Evolutionary conservation across 2,329 filamentous ascomycete species (phyloP).

Genomic region (Orbilia javanica): DNA sequence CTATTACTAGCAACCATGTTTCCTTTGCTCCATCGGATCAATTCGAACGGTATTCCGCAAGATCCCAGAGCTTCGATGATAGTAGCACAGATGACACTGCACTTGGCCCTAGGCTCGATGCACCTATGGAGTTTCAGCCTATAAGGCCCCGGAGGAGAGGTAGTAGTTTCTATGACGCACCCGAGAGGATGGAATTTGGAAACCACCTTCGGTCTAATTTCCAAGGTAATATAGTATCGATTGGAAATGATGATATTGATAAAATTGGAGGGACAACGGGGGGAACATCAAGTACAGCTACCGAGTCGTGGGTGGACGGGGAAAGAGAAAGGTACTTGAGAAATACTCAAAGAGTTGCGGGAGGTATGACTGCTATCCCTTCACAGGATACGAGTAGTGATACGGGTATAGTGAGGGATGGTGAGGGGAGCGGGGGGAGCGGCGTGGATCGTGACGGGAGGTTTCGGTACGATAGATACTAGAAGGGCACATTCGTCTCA

Average conservation of each 20-base stretch:
- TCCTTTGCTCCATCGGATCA: slow-evolving; percentile 9
- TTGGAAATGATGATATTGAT: not conserved
- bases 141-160: not conserved
- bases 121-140: not conserved
- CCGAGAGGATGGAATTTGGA: not conserved
- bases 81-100: not conserved
- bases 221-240: not conserved
- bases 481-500: not conserved
- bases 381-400: slow-evolving; percentile 30
- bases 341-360: slow-evolving; percentile 21
- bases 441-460: slow-evolving; percentile 43
- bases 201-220: not conserved
- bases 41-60: slow-evolving; percentile 8
- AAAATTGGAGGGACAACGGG: slow-evolving; percentile 4
- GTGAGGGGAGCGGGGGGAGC: slow-evolving; percentile 8
- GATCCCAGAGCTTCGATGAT: slow-evolving; percentile 6
- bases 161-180: not conserved
- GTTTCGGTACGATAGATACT: slow-evolving; percentile 23
- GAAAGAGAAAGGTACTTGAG: slow-evolving; percentile 41
- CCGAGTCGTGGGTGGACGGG: slow-evolving; percentile 31
- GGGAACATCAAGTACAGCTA: slow-evolving; percentile 14
- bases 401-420: not conserved
- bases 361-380: slow-evolving; percentile 34
- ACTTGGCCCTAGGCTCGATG: not conserved
- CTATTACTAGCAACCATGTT: slow-evolving; percentile 19